Percentiles rank a stretch among this genome's conserved stretches.
phyloP scores from a whole-genome alignment of 768 basidiomycete species.

The Leccinellum albellum region DNA sequence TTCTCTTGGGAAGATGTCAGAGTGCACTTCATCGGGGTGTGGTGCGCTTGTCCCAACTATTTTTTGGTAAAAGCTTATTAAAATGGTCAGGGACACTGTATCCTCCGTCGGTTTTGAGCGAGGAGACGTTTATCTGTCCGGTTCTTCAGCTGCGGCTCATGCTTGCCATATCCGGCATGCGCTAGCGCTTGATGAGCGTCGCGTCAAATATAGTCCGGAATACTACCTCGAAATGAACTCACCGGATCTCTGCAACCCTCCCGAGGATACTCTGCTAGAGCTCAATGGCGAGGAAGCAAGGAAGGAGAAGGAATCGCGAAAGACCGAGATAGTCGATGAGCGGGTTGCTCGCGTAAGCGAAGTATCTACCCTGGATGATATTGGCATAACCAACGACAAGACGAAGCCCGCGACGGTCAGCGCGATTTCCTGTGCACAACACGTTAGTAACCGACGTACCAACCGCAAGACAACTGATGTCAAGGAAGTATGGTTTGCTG shows the following conservation, averaged over 20 bases:
- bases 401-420: background rate
- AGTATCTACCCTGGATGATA: background rate
- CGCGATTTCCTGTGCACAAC: background rate
- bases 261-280: slow-evolving; percentile 25
- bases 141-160: slow-evolving; percentile 50
- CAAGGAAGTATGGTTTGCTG: slow-evolving; percentile 27
- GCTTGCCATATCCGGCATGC: slow-evolving; percentile 60
- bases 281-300: background rate
- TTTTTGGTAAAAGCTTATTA: background rate
- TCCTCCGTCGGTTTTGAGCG: slow-evolving; percentile 54
- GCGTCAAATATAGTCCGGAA: slow-evolving; percentile 52
- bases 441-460: background rate
- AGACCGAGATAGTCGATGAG: background rate
- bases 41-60: slow-evolving; percentile 31
- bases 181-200: slow-evolving; percentile 56
- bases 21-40: slow-evolving; percentile 50
- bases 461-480: slow-evolving; percentile 21
- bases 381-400: background rate
- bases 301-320: background rate
- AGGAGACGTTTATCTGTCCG: slow-evolving; percentile 45
- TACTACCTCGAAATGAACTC: slow-evolving; percentile 29
- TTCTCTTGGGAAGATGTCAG: slow-evolving; percentile 41
- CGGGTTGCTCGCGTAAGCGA: background rate
- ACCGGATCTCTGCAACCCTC: slow-evolving; percentile 9
- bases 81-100: slow-evolving; percentile 54